Evolutionary conservation across 2,329 filamentous ascomycete species (phyloP).

Genomic region (Sordariomycetes sp.): DNA sequence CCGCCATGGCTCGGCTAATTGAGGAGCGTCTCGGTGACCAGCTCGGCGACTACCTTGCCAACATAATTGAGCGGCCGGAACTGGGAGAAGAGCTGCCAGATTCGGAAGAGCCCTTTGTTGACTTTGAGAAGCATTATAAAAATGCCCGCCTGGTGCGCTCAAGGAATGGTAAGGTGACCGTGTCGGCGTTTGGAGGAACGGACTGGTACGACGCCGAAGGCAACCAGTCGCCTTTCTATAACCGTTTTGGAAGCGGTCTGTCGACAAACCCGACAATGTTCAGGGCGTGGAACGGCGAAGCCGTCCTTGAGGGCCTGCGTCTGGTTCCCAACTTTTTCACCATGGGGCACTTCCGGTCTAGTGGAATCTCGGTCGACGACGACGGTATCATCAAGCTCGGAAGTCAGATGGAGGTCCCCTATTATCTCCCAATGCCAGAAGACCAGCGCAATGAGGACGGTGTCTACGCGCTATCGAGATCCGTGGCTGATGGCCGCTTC

Average conservation of each 20-base stretch:
- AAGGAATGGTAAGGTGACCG: slow-evolving; percentile 9
- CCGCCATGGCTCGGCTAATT: slow-evolving; percentile 9
- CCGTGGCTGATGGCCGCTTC: slow-evolving; percentile 9
- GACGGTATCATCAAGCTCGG: slow-evolving; percentile 5
- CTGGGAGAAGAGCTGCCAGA: slow-evolving; percentile 7
- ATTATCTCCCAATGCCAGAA: slow-evolving; percentile 10
- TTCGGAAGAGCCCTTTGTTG: slow-evolving; percentile 7
- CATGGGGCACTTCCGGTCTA: slow-evolving; percentile 12
- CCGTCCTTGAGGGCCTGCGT: slow-evolving; percentile 8
- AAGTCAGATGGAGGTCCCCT: slow-evolving; percentile 9
- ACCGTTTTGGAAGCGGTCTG: slow-evolving; percentile 10
- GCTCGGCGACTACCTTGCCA: slow-evolving; percentile 10
- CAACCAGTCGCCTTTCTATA: slow-evolving; percentile 8
- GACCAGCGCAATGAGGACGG: slow-evolving; percentile 8
- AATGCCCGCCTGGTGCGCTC: slow-evolving; percentile 7
- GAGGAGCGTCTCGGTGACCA: slow-evolving; percentile 4
- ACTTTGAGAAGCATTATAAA: slow-evolving; percentile 8
- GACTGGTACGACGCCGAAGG: slow-evolving; percentile 9
- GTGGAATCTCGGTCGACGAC: slow-evolving; percentile 5
- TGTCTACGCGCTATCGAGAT: slow-evolving; percentile 7
- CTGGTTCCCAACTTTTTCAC: slow-evolving; percentile 11
- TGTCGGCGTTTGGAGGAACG: slow-evolving; percentile 8
- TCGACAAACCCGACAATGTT: slow-evolving; percentile 11
- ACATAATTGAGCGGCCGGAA: slow-evolving; percentile 9
- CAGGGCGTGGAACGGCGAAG: slow-evolving; percentile 10